These are phyloP conservation scores for Picea abies DNA, from an alignment of 83 land plant species.

Conservation along the genomic window DNA sequence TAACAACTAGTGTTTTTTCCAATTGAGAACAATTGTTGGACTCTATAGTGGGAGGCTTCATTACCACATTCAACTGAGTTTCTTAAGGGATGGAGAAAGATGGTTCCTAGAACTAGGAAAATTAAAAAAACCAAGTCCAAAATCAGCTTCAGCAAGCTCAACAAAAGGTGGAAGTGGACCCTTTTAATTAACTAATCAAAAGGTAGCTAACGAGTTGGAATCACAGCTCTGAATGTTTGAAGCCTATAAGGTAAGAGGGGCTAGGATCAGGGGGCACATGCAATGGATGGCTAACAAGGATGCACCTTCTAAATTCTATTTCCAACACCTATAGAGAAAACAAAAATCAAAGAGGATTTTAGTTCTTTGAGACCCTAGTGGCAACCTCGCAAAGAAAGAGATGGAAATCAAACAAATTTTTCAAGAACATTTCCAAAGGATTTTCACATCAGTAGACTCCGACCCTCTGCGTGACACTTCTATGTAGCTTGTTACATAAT, in stretches of 20 bases:
- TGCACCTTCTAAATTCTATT: background rate
- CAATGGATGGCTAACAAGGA: background rate
- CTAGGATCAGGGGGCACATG: background rate
- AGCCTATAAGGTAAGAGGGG: background rate
- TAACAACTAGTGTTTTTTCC: background rate
- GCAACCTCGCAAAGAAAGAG: background rate
- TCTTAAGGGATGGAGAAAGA: background rate
- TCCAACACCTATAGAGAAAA: background rate
- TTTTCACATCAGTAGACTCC: background rate
- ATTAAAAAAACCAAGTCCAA: background rate
- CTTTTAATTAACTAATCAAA: background rate
- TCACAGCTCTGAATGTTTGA: background rate
- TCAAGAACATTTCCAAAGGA: background rate
- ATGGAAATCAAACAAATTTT: too few relatives aligned
- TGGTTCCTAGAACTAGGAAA: background rate
- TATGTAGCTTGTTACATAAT: too few relatives aligned
- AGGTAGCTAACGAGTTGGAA: background rate
- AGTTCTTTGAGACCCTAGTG: background rate
- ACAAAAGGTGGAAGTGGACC: background rate
- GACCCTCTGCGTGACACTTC: too few relatives aligned
- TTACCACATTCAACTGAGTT: background rate
- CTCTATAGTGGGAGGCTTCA: background rate
- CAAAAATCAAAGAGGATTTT: background rate
- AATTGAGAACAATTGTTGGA: background rate
- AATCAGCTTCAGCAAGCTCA: background rate